These are phyloP conservation scores for Hymenoscyphus scutula DNA, from an alignment of 2,329 filamentous ascomycete genomes.

Conservation along the genomic window DNA sequence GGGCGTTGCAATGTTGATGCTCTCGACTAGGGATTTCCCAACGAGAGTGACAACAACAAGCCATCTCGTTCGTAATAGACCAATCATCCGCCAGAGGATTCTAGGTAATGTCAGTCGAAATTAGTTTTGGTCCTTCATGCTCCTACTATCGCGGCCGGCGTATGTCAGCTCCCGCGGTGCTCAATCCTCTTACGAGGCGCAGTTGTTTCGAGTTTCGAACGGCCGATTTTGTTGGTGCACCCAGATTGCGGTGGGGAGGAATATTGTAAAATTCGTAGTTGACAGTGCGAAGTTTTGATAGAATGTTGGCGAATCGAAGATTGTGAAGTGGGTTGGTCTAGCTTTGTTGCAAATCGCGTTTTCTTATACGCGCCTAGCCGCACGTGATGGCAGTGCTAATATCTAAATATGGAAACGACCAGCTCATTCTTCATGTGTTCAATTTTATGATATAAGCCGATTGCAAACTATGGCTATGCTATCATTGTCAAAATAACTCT, in stretches of 20 bases:
- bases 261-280: neutral
- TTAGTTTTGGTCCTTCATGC: neutral
- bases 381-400: neutral
- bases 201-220: neutral
- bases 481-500: too few species aligned
- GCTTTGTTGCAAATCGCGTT: slow-evolving; percentile 2
- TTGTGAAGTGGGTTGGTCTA: neutral
- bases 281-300: neutral
- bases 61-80: neutral
- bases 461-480: too few species aligned
- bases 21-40: neutral
- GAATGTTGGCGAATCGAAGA: neutral
- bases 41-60: neutral
- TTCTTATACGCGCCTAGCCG: slow-evolving; percentile 2
- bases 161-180: neutral
- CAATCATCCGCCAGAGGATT: neutral
- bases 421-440: neutral
- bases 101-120: neutral
- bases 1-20: neutral
- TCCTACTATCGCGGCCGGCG: neutral
- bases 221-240: neutral
- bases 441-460: too few species aligned
- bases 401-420: neutral
- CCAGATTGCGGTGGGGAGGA: neutral
- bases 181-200: neutral